Conservation (phyloP, 129 eudicot genomes). For the Ambrosia artemisiifolia region DNA sequence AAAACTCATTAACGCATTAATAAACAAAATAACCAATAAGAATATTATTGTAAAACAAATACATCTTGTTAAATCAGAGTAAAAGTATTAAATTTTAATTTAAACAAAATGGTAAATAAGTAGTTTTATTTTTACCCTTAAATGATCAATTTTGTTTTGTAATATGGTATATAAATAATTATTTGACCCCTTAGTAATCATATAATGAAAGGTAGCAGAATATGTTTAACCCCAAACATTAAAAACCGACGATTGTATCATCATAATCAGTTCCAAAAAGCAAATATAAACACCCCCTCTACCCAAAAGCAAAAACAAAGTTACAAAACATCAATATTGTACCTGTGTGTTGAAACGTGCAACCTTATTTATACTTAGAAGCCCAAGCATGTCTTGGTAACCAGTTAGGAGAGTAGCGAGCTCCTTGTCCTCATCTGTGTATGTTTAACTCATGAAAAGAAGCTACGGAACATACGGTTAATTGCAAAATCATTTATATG, state of each 20-base stretch:
- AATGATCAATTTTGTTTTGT: not conserved
- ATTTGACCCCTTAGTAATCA: not conserved
- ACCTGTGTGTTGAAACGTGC: conserved; percentile 95
- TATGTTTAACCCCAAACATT: not conserved
- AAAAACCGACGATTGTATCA: not conserved
- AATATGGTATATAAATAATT: not conserved
- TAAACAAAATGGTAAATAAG: not conserved
- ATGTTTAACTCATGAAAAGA: conserved; percentile 15
- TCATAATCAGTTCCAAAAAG: conserved; percentile 5
- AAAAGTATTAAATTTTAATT: not conserved
- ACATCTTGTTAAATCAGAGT: not conserved
- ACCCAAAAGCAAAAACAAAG: not conserved
- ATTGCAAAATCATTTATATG: conserved; percentile 1
- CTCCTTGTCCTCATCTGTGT: conserved; percentile 95
- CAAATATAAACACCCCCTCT: conserved; percentile 3
- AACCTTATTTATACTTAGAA: conserved; percentile 78
- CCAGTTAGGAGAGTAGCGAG: conserved; percentile 88
- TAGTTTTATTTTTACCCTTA: not conserved
- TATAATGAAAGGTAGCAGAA: not conserved
- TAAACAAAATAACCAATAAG: not conserved
- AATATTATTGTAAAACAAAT: not conserved
- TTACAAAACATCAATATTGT: not conserved
- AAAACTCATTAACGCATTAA: not conserved
- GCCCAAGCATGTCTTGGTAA: conserved; percentile 97
- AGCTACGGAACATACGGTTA: not conserved